Evolutionary conservation across 352 stramenopile species (phyloP), one percentile per base, ranked within the genome.

Genomic region (Phytopythium vexans): DNA sequence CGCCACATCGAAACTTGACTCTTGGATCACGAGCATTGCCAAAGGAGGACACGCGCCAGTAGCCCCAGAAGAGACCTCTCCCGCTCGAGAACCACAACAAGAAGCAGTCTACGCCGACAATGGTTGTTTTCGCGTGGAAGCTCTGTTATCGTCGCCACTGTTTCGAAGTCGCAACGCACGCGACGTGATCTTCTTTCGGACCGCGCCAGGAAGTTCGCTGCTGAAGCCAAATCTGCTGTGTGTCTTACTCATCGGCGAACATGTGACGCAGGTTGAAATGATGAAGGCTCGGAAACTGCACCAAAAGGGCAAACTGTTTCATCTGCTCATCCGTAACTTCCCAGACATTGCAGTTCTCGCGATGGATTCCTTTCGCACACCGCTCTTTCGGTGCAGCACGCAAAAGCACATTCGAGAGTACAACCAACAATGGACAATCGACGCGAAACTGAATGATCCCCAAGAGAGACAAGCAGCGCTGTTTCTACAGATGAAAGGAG

Each of bases 321-420:
- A 92, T 48, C 38, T 92, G 40, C 59, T 92, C 36, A 91, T 92
- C 49, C 57, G 81, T 34, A 88, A 89, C 52, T 62, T 88, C 10
- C 77, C 80, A 0, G 60, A 71, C 11, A 70, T 69, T 3, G 82
- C 82, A 0, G 71, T 88, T 7, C 50, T 82, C 16, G 80, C 80
- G 3, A 89, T 91, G 72, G 65, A 92, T 49, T 82, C 71, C 7
- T 92, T 91, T 51, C 76, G 80, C 3, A 72, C 68, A 3, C 82
- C 82, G 6, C 46, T 89, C 8, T 92, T 92, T 47, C 74, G 82
- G 2, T 92, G 82, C 42, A 86, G 58, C 41, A 70, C 89, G 54
- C 42, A 65, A 27, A 61, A 59, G 0, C 59, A 70, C 12, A 56
- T 86, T 14, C 72, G 82, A n/a, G 70, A 82, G 38, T 66, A 78